Base-by-base conservation (phyloP, 1,139 yeast species). In the Meyerozyma athensensis region DNA sequence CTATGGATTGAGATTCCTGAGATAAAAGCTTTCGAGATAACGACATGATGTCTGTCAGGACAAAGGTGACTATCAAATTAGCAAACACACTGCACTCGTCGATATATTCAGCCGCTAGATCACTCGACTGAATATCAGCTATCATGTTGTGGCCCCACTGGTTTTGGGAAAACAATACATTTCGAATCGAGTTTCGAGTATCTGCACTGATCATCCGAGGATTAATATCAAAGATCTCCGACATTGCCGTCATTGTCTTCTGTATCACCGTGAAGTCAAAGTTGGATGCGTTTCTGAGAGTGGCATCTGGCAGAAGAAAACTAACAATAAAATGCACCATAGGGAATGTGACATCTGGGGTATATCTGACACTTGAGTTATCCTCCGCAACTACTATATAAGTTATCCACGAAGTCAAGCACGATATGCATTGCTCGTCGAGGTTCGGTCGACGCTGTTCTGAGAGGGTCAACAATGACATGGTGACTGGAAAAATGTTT, bases 41-140 rank as follows among this genome's bases (percentile, higher is more conserved):
- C 39, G 62, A 63, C 4, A 79, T 45, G n/a, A 77, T 62, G 44
- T 79, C 79, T 26, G 67, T 57, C 41, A 74, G 80, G 30, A 81
- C 52, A 43, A 71, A 76, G 5, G 75, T 65, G 4, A 78, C 72
- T 6, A 79, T 53, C 36, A 84, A 59, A 38, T 71, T 67, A 3
- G 80, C 63, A 43, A 79, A 72, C 26, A 68, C 68, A 36, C 68
- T 68, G 31, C 75, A 53, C 37, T 72, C 72, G 13, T 71, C 72
- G 31, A 54, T 57, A 48, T 70, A 70, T 24, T 66, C 68, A 19
- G 62, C 61, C 28, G 47, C 39, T 10, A 46, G 41, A 3, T 43
- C 42, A 31, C 58, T 42, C 5, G 56, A 39, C 2, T 61, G 39
- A 4, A 64, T 46, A 3, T 47, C 43, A 5, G 53, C 46, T 5